These are phyloP conservation scores for Wickerhamiella australiensis DNA, from an alignment of 805 yeast species.

Conservation along the genomic window DNA sequence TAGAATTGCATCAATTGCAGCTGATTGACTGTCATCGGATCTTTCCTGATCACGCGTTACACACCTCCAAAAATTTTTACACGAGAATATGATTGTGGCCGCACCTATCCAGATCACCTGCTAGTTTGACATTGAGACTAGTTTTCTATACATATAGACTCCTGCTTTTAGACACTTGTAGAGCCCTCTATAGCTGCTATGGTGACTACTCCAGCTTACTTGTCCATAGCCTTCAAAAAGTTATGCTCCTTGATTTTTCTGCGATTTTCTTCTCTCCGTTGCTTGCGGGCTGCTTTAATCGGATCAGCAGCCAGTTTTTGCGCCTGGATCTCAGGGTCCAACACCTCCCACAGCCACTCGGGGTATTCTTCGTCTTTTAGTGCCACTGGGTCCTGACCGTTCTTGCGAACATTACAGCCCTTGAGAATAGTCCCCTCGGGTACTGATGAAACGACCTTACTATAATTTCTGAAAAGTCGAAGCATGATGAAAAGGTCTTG, in stretches of 20 bases:
- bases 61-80: too few relatives aligned
- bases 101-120: too few relatives aligned
- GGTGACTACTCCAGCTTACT: slow-evolving; percentile 7
- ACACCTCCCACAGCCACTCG: slow-evolving; percentile 81
- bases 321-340: slow-evolving; percentile 54
- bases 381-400: slow-evolving; percentile 82
- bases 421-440: slow-evolving; percentile 41
- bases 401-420: slow-evolving; percentile 66
- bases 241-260: slow-evolving; percentile 63
- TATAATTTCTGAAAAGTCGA: slow-evolving; percentile 2
- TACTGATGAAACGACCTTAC: slow-evolving; percentile 33
- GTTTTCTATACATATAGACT: too few relatives aligned
- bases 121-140: too few relatives aligned
- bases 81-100: too few relatives aligned
- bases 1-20: too few relatives aligned
- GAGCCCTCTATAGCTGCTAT: neutral
- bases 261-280: slow-evolving; percentile 56
- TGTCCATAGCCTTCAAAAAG: slow-evolving; percentile 49
- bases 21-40: too few relatives aligned
- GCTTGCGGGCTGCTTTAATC: slow-evolving; percentile 54
- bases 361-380: slow-evolving; percentile 83
- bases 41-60: too few relatives aligned
- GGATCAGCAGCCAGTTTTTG: slow-evolving; percentile 48
- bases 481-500: neutral
- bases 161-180: neutral